A percentile compares a stretch with the other conserved stretches of the same genome.
These are phyloP conservation scores for Rhypophila decipiens DNA, from an alignment of 495 filamentous ascomycete genomes.

Conservation along the genomic window DNA sequence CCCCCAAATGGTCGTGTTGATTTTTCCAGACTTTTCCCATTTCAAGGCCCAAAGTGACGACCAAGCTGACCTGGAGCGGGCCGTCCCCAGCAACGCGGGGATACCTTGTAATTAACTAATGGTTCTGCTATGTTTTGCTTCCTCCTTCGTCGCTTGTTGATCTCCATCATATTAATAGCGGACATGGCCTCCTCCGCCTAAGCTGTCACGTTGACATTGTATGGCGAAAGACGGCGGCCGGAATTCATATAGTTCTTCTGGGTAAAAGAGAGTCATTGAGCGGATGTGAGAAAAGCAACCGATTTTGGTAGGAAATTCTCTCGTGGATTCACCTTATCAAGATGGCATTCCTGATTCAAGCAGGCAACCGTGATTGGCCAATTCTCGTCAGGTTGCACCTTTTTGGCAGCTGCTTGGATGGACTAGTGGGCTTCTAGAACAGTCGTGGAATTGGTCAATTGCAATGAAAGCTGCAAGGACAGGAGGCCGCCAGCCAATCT, in stretches of 20 bases:
- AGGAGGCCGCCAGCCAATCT: too few species aligned
- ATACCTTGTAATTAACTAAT: not conserved
- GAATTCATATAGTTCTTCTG: too few species aligned
- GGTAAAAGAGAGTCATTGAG: too few species aligned
- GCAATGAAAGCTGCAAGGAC: not conserved
- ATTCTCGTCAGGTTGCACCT: not conserved
- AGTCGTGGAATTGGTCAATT: constrained; percentile 4
- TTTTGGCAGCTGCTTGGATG: not conserved
- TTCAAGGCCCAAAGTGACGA: constrained; percentile 6
- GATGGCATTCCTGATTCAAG: not conserved
- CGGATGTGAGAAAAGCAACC: too few species aligned
- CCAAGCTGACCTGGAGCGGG: constrained; percentile 19
- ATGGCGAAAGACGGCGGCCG: too few species aligned
- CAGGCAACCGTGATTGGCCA: not conserved
- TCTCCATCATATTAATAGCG: too few species aligned
- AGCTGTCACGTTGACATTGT: too few species aligned
- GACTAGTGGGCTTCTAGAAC: constrained; percentile 5
- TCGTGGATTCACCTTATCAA: too few species aligned
- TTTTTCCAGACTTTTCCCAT: constrained; percentile 3
- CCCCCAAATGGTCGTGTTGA: constrained; percentile 2
- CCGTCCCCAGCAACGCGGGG: constrained; percentile 15
- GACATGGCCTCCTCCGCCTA: too few species aligned
- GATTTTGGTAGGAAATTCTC: too few species aligned
- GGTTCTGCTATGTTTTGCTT: not conserved
- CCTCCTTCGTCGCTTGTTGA: not conserved